These are phyloP conservation scores for Mortierella sp. DNA, from an alignment of 371 early-diverging fungal species.

Conservation along the genomic window DNA sequence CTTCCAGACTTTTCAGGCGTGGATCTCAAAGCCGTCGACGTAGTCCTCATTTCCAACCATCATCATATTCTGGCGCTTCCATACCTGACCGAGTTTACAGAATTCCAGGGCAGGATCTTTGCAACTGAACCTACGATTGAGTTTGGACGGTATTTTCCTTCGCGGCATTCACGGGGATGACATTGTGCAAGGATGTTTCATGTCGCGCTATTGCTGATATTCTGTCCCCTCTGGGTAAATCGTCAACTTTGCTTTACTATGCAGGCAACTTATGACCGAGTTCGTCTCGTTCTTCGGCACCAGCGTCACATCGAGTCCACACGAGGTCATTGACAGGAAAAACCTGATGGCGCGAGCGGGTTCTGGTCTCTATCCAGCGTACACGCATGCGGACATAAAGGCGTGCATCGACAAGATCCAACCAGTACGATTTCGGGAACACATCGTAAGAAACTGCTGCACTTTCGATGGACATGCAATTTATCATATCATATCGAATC, in stretches of 20 bases:
- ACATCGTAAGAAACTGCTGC: constrained; percentile 61
- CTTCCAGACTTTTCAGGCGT: constrained; percentile 64
- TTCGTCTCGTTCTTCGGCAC: constrained; percentile 66
- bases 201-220: too few species aligned
- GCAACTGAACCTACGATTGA: constrained; percentile 87
- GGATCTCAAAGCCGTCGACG: constrained; percentile 73
- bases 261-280: constrained; percentile 75
- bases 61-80: constrained; percentile 83
- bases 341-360: constrained; percentile 34
- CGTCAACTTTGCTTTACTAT: background rate
- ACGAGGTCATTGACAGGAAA: constrained; percentile 47
- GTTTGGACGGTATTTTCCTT: constrained; percentile 81
- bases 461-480: too few species aligned
- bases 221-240: background rate
- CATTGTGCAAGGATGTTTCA: too few species aligned
- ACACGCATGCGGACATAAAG: constrained; percentile 68
- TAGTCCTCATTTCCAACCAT: constrained; percentile 81
- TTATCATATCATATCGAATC: background rate
- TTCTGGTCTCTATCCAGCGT: constrained; percentile 58
- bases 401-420: constrained; percentile 75
- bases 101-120: constrained; percentile 83
- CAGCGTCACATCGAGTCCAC: constrained; percentile 45
- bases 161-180: too few species aligned
- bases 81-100: constrained; percentile 85
- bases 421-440: constrained; percentile 71